These are phyloP conservation scores for Starmerella sp. DNA, from an alignment of 805 yeast species.

Conservation along the genomic window DNA sequence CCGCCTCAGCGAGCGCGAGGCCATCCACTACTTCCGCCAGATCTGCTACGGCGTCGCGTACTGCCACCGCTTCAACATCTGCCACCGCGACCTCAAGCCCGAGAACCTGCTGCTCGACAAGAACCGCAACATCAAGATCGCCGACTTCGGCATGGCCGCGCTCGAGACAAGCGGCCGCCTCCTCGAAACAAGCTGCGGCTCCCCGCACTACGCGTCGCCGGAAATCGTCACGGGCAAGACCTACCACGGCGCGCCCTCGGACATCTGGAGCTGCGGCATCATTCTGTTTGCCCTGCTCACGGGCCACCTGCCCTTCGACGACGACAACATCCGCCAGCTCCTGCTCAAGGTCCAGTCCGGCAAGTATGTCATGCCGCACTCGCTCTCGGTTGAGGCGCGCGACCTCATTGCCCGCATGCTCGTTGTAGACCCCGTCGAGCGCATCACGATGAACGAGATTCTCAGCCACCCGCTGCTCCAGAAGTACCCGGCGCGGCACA, in stretches of 20 bases:
- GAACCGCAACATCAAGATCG: slow-evolving; percentile 81
- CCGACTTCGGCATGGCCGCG: slow-evolving; percentile 99
- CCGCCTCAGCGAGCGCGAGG: slow-evolving; percentile 77
- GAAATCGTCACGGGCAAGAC: slow-evolving; percentile 92
- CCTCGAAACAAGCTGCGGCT: slow-evolving; percentile 91
- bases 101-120: slow-evolving; percentile 71
- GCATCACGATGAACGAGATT: slow-evolving; percentile 71
- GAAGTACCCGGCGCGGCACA: slow-evolving; percentile 41
- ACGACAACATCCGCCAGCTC: slow-evolving; percentile 80
- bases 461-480: slow-evolving; percentile 68
- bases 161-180: slow-evolving; percentile 70
- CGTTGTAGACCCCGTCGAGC: slow-evolving; percentile 63
- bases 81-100: slow-evolving; percentile 80
- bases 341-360: slow-evolving; percentile 88
- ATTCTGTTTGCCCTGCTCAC: slow-evolving; percentile 86
- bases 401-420: slow-evolving; percentile 76
- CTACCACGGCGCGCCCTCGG: slow-evolving; percentile 94
- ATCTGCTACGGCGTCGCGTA: slow-evolving; percentile 73
- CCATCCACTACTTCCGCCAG: slow-evolving; percentile 78
- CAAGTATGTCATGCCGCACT: slow-evolving; percentile 67
- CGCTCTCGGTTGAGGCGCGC: slow-evolving; percentile 70
- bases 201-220: slow-evolving; percentile 97
- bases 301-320: slow-evolving; percentile 94
- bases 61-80: slow-evolving; percentile 76
- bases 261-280: slow-evolving; percentile 97